phyloP scores from a whole-genome alignment of 2,329 filamentous ascomycete species.

The Tricladium varicosporioides region DNA sequence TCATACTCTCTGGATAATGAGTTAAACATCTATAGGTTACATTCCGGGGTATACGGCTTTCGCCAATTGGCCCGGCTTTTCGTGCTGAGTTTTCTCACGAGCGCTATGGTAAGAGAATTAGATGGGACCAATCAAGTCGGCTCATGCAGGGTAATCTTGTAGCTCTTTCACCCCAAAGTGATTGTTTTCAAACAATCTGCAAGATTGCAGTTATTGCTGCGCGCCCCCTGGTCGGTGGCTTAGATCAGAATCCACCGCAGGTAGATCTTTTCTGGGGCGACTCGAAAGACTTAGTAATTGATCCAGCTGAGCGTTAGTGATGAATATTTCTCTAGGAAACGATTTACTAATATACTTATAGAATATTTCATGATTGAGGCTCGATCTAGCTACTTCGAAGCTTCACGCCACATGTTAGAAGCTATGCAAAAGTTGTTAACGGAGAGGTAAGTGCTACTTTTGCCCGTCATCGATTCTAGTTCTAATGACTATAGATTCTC shows the following conservation, averaged over 20 bases:
- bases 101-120: constrained; percentile 62
- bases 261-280: constrained; percentile 74
- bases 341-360: constrained; percentile 7
- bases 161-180: constrained; percentile 48
- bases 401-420: constrained; percentile 67
- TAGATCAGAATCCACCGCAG: constrained; percentile 65
- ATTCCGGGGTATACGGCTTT: constrained; percentile 63
- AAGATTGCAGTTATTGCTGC: constrained; percentile 72
- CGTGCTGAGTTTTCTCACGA: constrained; percentile 69
- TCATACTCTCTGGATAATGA: not conserved
- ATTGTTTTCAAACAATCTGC: constrained; percentile 64
- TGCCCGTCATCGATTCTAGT: not conserved
- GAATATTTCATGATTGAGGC: constrained; percentile 72
- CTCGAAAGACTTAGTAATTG: constrained; percentile 59
- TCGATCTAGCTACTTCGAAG: constrained; percentile 72
- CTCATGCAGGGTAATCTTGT: constrained; percentile 53
- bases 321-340: too few species aligned
- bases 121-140: constrained; percentile 57
- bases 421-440: constrained; percentile 58
- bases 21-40: constrained; percentile 51
- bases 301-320: constrained; percentile 64
- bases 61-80: constrained; percentile 60
- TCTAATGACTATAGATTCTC: constrained; percentile 46
- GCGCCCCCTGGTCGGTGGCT: constrained; percentile 55
- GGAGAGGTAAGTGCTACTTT: constrained; percentile 25